These are phyloP conservation scores for Maudiozyma turicensis DNA, from an alignment of 805 yeast species.

Conservation along the genomic window DNA sequence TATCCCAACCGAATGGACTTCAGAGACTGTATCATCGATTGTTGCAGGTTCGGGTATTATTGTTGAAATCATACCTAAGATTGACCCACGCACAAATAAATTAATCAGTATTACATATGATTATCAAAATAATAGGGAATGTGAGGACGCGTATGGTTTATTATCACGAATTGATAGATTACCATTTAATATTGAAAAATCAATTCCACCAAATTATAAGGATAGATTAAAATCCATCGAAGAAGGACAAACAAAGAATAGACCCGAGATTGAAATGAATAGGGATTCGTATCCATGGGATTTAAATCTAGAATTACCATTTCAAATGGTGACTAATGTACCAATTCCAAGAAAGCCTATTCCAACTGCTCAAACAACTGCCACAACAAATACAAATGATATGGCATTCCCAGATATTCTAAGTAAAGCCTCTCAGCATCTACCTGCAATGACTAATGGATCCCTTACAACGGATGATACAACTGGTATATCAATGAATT, in stretches of 20 bases:
- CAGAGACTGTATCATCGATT: slow-evolving; percentile 48
- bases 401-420: slow-evolving; percentile 38
- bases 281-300: slow-evolving; percentile 29
- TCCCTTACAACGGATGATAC: slow-evolving; percentile 46
- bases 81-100: slow-evolving; percentile 35
- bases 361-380: not conserved
- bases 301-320: slow-evolving; percentile 24
- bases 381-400: not conserved
- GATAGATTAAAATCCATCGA: slow-evolving; percentile 3
- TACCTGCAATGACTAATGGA: slow-evolving; percentile 41
- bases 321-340: slow-evolving; percentile 28
- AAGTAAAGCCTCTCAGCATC: slow-evolving; percentile 43
- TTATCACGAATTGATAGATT: slow-evolving; percentile 20
- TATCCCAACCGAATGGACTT: slow-evolving; percentile 66
- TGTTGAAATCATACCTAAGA: slow-evolving; percentile 40
- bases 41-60: slow-evolving; percentile 68
- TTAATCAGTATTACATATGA: slow-evolving; percentile 31
- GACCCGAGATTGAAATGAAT: slow-evolving; percentile 11
- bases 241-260: not conserved
- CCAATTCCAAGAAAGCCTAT: slow-evolving; percentile 27
- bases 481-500: slow-evolving; percentile 40
- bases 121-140: slow-evolving; percentile 18
- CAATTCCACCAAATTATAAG: slow-evolving; percentile 19
- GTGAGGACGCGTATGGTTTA: slow-evolving; percentile 21
- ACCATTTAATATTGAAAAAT: slow-evolving; percentile 21